Evolutionary conservation across 371 early-diverging fungal species (phyloP), one percentile per base, ranked within the genome.

Genomic region (Saksenaea oblongispora): DNA sequence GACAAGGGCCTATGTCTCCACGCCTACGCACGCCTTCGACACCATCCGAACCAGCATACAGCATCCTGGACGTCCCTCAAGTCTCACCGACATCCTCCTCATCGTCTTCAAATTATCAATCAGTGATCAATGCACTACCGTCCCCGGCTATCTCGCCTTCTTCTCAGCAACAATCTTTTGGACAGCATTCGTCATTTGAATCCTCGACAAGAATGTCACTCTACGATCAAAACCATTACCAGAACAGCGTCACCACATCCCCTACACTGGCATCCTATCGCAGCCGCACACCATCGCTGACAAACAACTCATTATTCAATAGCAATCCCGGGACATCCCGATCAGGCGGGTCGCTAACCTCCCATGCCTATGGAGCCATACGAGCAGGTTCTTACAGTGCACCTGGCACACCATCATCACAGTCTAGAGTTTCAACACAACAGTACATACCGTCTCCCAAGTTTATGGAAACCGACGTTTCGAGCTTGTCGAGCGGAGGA

Each of bases 11-110:
- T 59, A 22, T 60, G 59, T 22, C 62, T 54, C 62, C 54, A 31
- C 64, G 61, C 24, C 63, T 57, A 31, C 59, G 73, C 22, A 59
- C 77, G 9, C 68, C 65, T 10, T 73, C 75, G 36, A 70, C 65
- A n/a, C 68, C 70, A 35, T 47, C 64, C 9, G 58, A 63, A 56
- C 28, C 61, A 7, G 47, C 70, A 53, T 55, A 66, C 34, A 44
- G 60, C 24, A 37, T 34, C 5, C 15, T 62, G 34, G 63, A 60
- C 34, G 53, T 34, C 14, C 59, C 54, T 24, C 54, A 51, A 24
- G 47, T 58, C 5, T 63, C 63, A 15, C 63, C 66, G 26, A 65
- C 75, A 1, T 65, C 63, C 0, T 24, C 70, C 8, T 70, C 72
- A 2, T 54, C 39, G 22, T 56, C 42, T 41, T 60, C 65, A 35